phyloP scores from a whole-genome alignment of 208 protist species.

The Eutreptiella sp. region DNA sequence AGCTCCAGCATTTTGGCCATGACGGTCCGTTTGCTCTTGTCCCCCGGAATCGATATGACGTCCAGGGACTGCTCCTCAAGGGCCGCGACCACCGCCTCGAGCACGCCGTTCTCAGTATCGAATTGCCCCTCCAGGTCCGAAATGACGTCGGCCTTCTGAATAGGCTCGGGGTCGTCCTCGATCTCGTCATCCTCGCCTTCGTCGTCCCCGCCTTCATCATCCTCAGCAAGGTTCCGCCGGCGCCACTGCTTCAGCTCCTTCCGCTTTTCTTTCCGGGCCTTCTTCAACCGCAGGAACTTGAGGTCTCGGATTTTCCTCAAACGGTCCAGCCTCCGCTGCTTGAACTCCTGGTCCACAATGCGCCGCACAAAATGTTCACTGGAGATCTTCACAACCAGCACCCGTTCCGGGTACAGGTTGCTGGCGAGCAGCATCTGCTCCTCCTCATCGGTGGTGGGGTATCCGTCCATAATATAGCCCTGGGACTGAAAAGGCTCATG shows the following conservation, averaged over 20 bases:
- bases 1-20: too few relatives aligned
- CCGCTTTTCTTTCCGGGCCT: constrained; percentile 39
- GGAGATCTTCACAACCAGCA: constrained; percentile 54
- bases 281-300: too few relatives aligned
- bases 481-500: constrained; percentile 71
- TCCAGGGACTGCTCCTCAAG: constrained; percentile 41
- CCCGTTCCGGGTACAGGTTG: constrained; percentile 59
- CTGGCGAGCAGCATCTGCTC: constrained; percentile 59
- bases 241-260: constrained; percentile 62
- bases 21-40: too few relatives aligned
- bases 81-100: constrained; percentile 49
- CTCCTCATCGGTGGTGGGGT: constrained; percentile 60
- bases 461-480: constrained; percentile 74
- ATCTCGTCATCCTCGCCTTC: constrained; percentile 3
- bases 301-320: too few relatives aligned
- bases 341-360: constrained; percentile 3
- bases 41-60: too few relatives aligned
- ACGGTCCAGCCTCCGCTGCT: neutral
- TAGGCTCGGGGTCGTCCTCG: neutral
- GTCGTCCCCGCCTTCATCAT: neutral
- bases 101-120: constrained; percentile 37
- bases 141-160: neutral
- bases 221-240: constrained; percentile 66
- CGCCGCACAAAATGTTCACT: constrained; percentile 47
- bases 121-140: neutral